Evolutionary conservation across 2,329 filamentous ascomycete genomes (phyloP).

Genomic region (Lachnellula hyalina): DNA sequence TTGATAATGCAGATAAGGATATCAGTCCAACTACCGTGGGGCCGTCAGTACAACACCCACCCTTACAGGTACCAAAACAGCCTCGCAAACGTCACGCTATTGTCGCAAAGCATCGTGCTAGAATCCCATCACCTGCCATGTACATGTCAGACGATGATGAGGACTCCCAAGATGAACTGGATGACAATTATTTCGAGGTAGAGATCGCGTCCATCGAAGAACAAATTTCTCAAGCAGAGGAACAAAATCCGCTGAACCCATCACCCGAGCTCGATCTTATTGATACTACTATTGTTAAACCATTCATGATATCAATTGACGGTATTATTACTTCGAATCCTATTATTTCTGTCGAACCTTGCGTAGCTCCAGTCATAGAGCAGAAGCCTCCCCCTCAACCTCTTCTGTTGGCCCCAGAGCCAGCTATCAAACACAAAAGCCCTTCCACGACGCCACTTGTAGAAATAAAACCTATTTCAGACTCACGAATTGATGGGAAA

Average conservation of each 20-base stretch:
- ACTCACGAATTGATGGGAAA: neutral
- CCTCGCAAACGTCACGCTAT: conserved; percentile 14
- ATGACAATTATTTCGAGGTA: conserved; percentile 30
- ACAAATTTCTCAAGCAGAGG: conserved; percentile 15
- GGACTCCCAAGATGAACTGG: conserved; percentile 30
- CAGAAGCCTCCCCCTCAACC: conserved; percentile 4
- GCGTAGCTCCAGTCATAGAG: conserved; percentile 11
- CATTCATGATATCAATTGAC: conserved; percentile 17
- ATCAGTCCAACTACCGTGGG: neutral
- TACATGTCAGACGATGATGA: conserved; percentile 24
- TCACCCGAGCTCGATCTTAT: conserved; percentile 1
- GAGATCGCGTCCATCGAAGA: conserved; percentile 26
- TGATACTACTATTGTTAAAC: conserved; percentile 13
- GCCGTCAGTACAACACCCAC: neutral
- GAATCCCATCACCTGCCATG: conserved; percentile 3
- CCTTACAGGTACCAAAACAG: neutral
- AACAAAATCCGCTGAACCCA: conserved; percentile 19
- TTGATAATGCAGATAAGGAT: neutral
- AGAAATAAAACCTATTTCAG: neutral
- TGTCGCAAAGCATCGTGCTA: conserved; percentile 17
- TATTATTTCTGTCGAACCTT: conserved; percentile 4
- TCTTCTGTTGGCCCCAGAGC: neutral
- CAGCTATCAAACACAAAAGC: conserved; percentile 1
- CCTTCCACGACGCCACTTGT: neutral
- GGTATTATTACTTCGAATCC: conserved; percentile 6